A percentile compares a stretch with the other conserved stretches of the same genome.
phyloP scores from a whole-genome alignment of 164 flowering plant genomes.

The Brasenia schreberi region DNA sequence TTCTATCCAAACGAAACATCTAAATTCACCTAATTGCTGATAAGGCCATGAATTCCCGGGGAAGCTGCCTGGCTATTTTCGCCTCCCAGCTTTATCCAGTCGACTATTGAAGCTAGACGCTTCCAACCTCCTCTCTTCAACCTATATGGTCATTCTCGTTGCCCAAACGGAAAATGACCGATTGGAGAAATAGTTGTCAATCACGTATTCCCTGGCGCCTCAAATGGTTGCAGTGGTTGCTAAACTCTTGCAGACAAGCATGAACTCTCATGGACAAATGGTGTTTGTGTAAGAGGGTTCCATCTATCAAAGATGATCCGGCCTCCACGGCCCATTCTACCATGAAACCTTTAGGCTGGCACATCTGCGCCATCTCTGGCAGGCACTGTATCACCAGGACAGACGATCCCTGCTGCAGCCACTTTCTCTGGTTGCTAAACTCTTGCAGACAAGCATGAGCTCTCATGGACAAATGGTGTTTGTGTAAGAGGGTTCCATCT shows the following conservation, averaged over 20 bases:
- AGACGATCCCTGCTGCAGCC: slow-evolving; percentile 72
- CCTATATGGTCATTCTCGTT: no score
- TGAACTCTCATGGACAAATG: slow-evolving; percentile 37
- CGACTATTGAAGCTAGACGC: no score
- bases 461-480: slow-evolving; percentile 36
- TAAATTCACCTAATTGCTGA: no score
- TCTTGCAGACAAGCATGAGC: slow-evolving; percentile 21
- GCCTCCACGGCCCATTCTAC: slow-evolving; percentile 94
- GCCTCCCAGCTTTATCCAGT: no score
- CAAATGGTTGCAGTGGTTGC: not conserved
- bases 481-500: slow-evolving; percentile 75
- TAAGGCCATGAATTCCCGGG: no score
- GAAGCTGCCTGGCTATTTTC: no score
- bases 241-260: slow-evolving; percentile 12
- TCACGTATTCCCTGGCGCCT: no score
- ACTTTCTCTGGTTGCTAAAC: slow-evolving; percentile 39
- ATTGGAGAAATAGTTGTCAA: no score
- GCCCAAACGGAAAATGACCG: no score
- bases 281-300: slow-evolving; percentile 58
- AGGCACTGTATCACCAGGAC: slow-evolving; percentile 35
- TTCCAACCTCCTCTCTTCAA: no score
- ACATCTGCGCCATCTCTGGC: slow-evolving; percentile 21
- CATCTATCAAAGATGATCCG: slow-evolving; percentile 86
- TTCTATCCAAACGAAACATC: no score
- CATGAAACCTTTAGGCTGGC: slow-evolving; percentile 33